phyloP scores from a whole-genome alignment of 108 stramenopile genomes.

The Pseudonitzschia multiseries region DNA sequence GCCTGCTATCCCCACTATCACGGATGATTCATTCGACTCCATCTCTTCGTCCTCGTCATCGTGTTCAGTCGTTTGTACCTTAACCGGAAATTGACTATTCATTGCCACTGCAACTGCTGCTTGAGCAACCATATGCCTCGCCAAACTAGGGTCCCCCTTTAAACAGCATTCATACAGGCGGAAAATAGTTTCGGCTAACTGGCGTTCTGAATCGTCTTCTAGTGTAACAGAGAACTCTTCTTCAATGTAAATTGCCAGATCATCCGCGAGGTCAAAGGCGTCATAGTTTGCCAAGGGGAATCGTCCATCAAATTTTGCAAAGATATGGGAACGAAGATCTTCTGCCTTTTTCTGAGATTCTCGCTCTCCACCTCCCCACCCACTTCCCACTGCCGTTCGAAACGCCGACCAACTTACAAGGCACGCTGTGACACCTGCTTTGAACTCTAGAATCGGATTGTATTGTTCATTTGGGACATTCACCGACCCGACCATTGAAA shows the following conservation, averaged over 20 bases:
- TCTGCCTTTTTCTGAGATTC: constrained; percentile 66
- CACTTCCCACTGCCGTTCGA: constrained; percentile 69
- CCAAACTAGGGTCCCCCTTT: constrained; percentile 57
- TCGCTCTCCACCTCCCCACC: constrained; percentile 74
- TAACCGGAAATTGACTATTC: constrained; percentile 37
- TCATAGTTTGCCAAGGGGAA: constrained; percentile 36
- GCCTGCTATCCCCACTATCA: background rate
- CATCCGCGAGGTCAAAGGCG: constrained; percentile 43
- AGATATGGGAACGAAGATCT: constrained; percentile 56
- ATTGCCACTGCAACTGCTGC: constrained; percentile 50
- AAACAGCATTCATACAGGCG: constrained; percentile 74
- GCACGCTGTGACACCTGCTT: constrained; percentile 82
- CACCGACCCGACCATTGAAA: background rate
- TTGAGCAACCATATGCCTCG: constrained; percentile 47
- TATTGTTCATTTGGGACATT: background rate
- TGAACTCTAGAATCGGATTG: constrained; percentile 56
- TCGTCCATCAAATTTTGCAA: constrained; percentile 54
- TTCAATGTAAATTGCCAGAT: constrained; percentile 79
- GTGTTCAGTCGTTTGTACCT: constrained; percentile 56
- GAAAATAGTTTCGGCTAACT: constrained; percentile 71
- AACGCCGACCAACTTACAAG: constrained; percentile 85
- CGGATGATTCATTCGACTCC: background rate
- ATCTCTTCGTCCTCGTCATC: constrained; percentile 57
- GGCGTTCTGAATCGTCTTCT: constrained; percentile 75
- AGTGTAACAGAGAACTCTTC: constrained; percentile 84